A percentile compares a stretch with the other conserved stretches of the same genome.
phyloP scores from a whole-genome alignment of 2,329 filamentous ascomycete genomes.

The Samsoniella hepiali region DNA sequence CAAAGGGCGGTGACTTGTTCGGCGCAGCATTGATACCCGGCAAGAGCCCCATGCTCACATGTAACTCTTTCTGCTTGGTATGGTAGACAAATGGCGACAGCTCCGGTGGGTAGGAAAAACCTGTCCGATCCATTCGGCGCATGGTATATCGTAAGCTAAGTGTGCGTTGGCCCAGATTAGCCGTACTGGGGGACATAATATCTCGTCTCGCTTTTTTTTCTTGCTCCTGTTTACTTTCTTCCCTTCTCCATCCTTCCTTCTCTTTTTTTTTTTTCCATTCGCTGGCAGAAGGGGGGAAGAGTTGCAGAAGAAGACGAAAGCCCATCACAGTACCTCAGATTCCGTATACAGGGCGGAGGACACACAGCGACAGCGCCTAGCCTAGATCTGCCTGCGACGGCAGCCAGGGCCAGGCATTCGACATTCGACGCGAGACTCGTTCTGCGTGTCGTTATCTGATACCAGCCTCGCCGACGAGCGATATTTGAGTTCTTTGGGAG shows the following conservation, averaged over 20 bases:
- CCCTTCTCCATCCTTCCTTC: background rate
- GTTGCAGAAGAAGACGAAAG: background rate
- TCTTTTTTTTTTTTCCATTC: conserved; percentile 13
- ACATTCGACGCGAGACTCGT: background rate
- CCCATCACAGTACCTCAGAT: background rate
- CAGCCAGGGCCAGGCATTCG: background rate
- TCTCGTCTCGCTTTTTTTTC: conserved; percentile 4
- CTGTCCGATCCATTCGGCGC: conserved; percentile 12
- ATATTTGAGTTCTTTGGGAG: background rate
- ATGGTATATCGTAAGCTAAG: conserved; percentile 14
- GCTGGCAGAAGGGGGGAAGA: conserved; percentile 13
- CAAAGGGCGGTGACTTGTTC: conserved; percentile 16
- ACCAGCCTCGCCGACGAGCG: background rate
- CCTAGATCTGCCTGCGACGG: background rate
- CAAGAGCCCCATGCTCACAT: conserved; percentile 12
- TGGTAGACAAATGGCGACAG: background rate
- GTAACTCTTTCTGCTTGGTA: background rate
- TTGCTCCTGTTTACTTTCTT: conserved; percentile 5
- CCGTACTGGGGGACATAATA: conserved; percentile 8
- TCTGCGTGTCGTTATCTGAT: background rate
- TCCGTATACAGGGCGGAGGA: background rate
- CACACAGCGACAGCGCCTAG: background rate
- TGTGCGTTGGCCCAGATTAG: conserved; percentile 8
- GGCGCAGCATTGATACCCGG: conserved; percentile 8
- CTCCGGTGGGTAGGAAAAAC: background rate